phyloP scores from a whole-genome alignment of 2,329 filamentous ascomycete species.

The Fusarium aywerte region DNA sequence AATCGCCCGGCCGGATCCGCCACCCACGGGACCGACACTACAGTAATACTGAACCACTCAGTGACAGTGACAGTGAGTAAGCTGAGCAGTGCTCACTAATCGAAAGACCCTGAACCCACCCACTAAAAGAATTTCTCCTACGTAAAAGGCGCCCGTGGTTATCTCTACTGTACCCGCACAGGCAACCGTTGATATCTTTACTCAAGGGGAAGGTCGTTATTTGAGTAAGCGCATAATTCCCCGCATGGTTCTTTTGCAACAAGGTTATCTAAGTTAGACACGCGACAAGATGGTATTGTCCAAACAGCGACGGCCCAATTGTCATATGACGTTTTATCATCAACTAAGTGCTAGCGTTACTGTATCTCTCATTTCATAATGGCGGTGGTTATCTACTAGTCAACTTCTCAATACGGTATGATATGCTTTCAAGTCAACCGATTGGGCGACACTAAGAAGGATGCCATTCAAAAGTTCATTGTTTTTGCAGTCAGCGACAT shows the following conservation, averaged over 20 bases:
- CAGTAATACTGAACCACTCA: too few relatives aligned
- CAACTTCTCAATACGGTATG: constrained; percentile 26
- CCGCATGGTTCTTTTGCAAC: constrained; percentile 15
- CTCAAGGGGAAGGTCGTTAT: constrained; percentile 33
- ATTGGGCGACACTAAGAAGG: constrained; percentile 1
- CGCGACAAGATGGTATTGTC: neutral
- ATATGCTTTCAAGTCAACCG: neutral
- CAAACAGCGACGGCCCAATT: constrained; percentile 10
- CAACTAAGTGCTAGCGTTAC: constrained; percentile 4
- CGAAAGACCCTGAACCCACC: constrained; percentile 3
- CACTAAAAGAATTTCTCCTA: constrained; percentile 12
- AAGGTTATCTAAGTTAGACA: constrained; percentile 16
- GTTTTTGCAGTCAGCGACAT: neutral
- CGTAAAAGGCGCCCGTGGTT: constrained; percentile 21
- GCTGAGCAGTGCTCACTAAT: constrained; percentile 1
- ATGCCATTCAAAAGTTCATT: constrained; percentile 15
- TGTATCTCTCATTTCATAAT: constrained; percentile 14
- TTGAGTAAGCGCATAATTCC: constrained; percentile 3
- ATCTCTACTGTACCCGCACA: constrained; percentile 20
- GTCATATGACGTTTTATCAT: constrained; percentile 24
- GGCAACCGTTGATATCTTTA: constrained; percentile 22
- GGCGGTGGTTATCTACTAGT: constrained; percentile 11
- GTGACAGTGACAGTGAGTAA: too few relatives aligned
- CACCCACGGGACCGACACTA: neutral
- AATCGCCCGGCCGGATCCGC: constrained; percentile 1